These are phyloP conservation scores for Naegleria lovaniensis DNA, from an alignment of 208 protist species.

Conservation along the genomic window DNA sequence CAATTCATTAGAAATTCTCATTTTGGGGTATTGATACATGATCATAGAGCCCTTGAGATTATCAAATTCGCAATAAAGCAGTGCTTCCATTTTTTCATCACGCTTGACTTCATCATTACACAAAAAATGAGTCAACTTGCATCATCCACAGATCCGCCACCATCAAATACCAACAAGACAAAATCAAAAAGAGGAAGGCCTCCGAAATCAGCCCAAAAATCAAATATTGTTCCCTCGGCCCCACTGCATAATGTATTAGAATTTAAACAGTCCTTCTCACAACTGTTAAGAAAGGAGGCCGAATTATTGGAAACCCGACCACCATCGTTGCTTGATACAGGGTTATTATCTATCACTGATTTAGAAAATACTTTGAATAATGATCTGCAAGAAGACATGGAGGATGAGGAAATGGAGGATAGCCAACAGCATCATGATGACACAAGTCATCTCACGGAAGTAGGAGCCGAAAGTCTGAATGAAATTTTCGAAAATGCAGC, in stretches of 20 bases:
- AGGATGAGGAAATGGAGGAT: background rate
- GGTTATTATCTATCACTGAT: background rate
- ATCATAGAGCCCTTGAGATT: conserved; percentile 10
- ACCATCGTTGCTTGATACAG: background rate
- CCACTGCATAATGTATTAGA: background rate
- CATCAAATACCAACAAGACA: background rate
- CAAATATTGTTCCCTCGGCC: background rate
- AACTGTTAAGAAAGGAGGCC: background rate
- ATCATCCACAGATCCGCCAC: no score
- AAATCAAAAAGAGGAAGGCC: background rate
- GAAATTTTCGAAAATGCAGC: no score
- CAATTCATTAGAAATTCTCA: conserved; percentile 6
- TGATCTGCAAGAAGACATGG: background rate
- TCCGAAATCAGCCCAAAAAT: background rate
- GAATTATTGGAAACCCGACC: background rate
- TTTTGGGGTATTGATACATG: conserved; percentile 1
- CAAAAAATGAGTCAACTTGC: no score
- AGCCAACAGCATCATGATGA: background rate
- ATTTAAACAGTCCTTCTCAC: background rate
- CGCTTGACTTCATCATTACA: no score
- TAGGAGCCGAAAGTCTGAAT: no score
- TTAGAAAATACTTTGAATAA: background rate
- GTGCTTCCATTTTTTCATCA: conserved; percentile 13
- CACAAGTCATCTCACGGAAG: background rate
- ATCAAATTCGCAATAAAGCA: conserved; percentile 31